Base-by-base conservation (phyloP, 208 protist species). In the Acanthamoeba healyi region DNA sequence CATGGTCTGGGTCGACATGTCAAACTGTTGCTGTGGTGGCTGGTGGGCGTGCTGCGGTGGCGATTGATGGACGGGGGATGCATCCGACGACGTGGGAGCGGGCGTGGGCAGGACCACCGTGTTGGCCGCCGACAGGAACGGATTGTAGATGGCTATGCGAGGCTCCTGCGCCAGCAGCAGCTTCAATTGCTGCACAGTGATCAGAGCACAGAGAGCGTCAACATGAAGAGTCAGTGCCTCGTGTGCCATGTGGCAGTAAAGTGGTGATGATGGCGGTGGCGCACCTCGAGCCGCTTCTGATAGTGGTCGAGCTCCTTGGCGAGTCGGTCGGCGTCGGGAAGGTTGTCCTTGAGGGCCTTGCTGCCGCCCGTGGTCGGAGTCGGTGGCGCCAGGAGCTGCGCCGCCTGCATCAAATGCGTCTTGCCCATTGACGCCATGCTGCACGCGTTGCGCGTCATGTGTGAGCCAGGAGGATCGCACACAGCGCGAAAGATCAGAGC, bases 261-360 rank as follows among this genome's bases (percentile, higher is more conserved):
- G 14, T 17, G 26, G 9, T 7, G 63, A 4, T 17, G 63, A 17
- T 4, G 29, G 10, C 9, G 29, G 29, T 12, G 19, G 10, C 14
- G 17, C 3, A 77, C 67, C 67, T 36, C 34, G 29, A 77, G 67
- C 0, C 67, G 29, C 67, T 44, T 36, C 29, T 77, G 19, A 22
- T 36, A 77, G 67, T 44, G 67, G 36, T 36, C 34, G 67, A 77
- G 38, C 67, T 77, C 67, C 32, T 42, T 36, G 29, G 29, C 19
- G 5, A 77, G 67, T 29, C 67, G 67, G 19, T 36, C 34, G 36
- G 38, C 67, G 38, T 77, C 67, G 67, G 34, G 3, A 0, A 77
- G 67, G 38, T 77, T 77, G 67, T 77, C 67, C 67, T 42, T 77
- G 29, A 77, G 38, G 19, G 67, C 67, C 67, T 77, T 77, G 26